Conservation (phyloP, 2,329 filamentous ascomycete species). For the Penicillium brevicompactum region DNA sequence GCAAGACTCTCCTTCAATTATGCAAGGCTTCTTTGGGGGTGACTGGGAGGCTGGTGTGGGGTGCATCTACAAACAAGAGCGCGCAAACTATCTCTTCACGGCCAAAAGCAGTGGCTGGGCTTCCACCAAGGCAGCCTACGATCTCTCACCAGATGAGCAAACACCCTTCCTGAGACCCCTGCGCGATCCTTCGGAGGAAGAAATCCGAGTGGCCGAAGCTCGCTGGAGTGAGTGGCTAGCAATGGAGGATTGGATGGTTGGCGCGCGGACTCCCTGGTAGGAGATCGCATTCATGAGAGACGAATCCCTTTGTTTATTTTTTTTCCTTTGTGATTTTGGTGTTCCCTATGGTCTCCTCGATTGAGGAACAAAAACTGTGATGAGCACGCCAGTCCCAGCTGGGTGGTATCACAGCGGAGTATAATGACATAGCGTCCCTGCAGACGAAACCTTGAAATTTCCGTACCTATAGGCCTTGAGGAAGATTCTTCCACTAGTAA, state of each 20-base stretch:
- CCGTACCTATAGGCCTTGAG: not conserved
- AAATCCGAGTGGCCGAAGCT: slow-evolving; percentile 78
- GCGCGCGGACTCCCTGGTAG: slow-evolving; percentile 59
- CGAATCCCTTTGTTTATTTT: slow-evolving; percentile 20
- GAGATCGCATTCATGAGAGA: slow-evolving; percentile 25
- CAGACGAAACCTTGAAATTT: not conserved
- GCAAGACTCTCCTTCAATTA: slow-evolving; percentile 78
- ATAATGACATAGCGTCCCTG: slow-evolving; percentile 2
- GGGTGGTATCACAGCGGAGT: slow-evolving; percentile 3
- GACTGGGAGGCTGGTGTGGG: slow-evolving; percentile 81
- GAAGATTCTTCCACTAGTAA: not conserved
- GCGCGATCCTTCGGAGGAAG: slow-evolving; percentile 71
- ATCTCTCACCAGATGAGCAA: slow-evolving; percentile 78
- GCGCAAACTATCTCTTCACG: slow-evolving; percentile 90
- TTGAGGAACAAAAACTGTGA: slow-evolving; percentile 2
- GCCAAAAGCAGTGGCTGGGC: slow-evolving; percentile 91
- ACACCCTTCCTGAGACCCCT: slow-evolving; percentile 84
- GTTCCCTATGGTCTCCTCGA: not conserved
- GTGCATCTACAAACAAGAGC: slow-evolving; percentile 80
- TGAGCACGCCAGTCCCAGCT: not conserved
- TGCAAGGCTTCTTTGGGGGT: slow-evolving; percentile 91
- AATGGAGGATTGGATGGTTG: slow-evolving; percentile 98
- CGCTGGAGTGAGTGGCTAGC: slow-evolving; percentile 93
- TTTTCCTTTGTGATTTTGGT: slow-evolving; percentile 6
- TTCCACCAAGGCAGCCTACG: slow-evolving; percentile 84